phyloP scores from a whole-genome alignment of 139 green algal genomes.

The Closterium sp. region DNA sequence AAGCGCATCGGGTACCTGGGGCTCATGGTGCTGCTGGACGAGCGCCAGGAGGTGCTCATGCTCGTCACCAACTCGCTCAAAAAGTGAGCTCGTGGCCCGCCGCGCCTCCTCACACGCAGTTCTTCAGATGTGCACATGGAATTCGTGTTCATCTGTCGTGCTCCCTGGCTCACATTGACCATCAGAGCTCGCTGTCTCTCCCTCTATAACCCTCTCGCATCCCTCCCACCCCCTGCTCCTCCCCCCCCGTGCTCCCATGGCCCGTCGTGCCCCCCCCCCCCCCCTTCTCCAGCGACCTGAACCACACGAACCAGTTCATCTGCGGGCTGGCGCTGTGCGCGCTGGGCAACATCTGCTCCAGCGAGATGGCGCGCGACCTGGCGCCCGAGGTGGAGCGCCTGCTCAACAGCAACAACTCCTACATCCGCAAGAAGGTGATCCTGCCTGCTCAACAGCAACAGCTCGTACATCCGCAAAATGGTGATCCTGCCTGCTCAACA shows the following conservation, averaged over 20 bases:
- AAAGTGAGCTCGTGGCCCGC: slow-evolving; percentile 56
- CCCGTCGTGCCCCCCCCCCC: background rate
- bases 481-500: too few relatives aligned
- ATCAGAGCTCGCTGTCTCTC: background rate
- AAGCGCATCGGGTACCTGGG: slow-evolving; percentile 94
- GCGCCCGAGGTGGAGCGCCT: slow-evolving; percentile 88
- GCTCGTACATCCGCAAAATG: too few relatives aligned
- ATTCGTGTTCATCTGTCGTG: background rate
- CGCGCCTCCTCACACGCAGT: background rate
- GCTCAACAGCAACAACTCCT: slow-evolving; percentile 70
- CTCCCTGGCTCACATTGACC: background rate
- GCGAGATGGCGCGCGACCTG: slow-evolving; percentile 96
- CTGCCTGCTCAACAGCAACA: too few relatives aligned
- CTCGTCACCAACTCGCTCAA: slow-evolving; percentile 99
- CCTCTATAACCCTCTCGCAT: background rate
- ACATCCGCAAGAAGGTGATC: slow-evolving; percentile 89
- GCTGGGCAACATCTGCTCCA: slow-evolving; percentile 94
- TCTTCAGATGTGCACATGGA: background rate
- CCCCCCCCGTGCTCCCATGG: background rate
- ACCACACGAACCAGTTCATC: slow-evolving; percentile 71
- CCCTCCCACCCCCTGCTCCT: background rate
- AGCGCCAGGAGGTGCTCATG: slow-evolving; percentile 99
- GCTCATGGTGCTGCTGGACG: slow-evolving; percentile 96
- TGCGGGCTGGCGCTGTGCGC: slow-evolving; percentile 88
- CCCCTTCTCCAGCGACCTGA: slow-evolving; percentile 42